phyloP scores from a whole-genome alignment of 805 yeast genomes.

The Metschnikowia baotianmanensis region DNA sequence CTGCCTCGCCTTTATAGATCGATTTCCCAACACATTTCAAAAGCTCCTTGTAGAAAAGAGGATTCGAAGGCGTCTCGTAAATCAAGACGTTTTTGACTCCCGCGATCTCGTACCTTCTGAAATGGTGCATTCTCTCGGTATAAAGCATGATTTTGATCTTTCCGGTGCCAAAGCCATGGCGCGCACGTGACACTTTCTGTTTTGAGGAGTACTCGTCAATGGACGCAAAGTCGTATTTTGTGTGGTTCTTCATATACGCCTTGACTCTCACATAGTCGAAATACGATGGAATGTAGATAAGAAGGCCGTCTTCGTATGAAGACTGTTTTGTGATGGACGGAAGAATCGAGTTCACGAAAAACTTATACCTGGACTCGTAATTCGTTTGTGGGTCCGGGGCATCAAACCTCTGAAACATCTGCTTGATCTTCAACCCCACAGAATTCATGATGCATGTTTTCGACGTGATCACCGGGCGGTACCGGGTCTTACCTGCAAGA shows the following conservation, averaged over 20 bases:
- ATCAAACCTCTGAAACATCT: constrained; percentile 70
- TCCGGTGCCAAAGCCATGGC: constrained; percentile 65
- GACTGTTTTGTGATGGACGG: constrained; percentile 67
- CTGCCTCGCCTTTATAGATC: constrained; percentile 54
- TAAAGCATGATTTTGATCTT: constrained; percentile 72
- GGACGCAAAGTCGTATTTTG: constrained; percentile 64
- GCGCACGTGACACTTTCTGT: constrained; percentile 64
- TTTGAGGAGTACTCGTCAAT: constrained; percentile 81
- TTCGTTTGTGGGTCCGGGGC: constrained; percentile 53
- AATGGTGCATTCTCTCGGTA: constrained; percentile 92
- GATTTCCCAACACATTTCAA: constrained; percentile 64
- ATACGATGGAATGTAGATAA: constrained; percentile 82
- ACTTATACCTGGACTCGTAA: constrained; percentile 70
- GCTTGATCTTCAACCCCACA: constrained; percentile 64
- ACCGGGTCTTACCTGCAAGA: constrained; percentile 59
- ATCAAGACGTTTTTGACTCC: constrained; percentile 83
- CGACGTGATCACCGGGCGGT: constrained; percentile 45
- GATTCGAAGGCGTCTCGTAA: constrained; percentile 84
- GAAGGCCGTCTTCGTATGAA: constrained; percentile 67
- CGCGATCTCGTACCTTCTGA: constrained; percentile 75
- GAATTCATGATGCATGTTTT: constrained; percentile 56
- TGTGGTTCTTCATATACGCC: constrained; percentile 61
- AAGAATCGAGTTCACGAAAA: constrained; percentile 68
- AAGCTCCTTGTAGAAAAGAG: constrained; percentile 76
- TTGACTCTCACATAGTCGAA: constrained; percentile 80